These are phyloP conservation scores for Trifolium pratense DNA, from an alignment of 306 rosid genomes.

Conservation along the genomic window DNA sequence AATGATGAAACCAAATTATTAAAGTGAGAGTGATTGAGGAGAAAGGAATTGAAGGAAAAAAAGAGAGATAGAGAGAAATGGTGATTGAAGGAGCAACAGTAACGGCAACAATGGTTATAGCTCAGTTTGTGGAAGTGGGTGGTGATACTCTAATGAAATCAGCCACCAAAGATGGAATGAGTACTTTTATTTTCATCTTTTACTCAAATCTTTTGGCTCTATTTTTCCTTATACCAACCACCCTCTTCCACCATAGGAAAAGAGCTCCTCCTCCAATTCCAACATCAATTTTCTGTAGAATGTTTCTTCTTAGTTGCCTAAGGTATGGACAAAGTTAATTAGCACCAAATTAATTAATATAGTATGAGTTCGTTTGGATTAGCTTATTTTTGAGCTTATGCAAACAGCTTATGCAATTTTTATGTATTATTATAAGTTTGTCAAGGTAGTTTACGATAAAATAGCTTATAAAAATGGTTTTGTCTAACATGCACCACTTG, in stretches of 20 bases:
- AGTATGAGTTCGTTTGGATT: no score
- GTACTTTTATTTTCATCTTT: conserved; percentile 40
- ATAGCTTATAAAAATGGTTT: no score
- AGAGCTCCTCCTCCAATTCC: conserved; percentile 44
- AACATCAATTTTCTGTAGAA: conserved; percentile 25
- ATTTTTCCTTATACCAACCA: conserved; percentile 43
- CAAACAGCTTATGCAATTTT: no score
- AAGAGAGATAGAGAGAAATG: conserved; percentile 20
- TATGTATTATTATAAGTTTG: no score
- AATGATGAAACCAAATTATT: no score
- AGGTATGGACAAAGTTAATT: conserved; percentile 46
- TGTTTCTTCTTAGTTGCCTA: conserved; percentile 40
- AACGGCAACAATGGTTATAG: conserved; percentile 40
- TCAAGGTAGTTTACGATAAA: no score
- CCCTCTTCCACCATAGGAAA: conserved; percentile 50
- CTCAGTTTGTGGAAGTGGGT: conserved; percentile 42
- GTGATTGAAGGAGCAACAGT: conserved; percentile 37
- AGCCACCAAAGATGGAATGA: conserved; percentile 48
- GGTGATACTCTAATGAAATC: conserved; percentile 47
- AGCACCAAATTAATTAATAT: no score
- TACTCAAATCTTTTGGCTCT: conserved; percentile 52
- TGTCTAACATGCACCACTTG: no score
- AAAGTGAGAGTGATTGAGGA: no score
- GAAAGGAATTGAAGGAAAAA: neutral
- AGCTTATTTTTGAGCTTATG: no score